Base-by-base conservation (phyloP, 345 rosid genomes). In the Hevea brasiliensis region DNA sequence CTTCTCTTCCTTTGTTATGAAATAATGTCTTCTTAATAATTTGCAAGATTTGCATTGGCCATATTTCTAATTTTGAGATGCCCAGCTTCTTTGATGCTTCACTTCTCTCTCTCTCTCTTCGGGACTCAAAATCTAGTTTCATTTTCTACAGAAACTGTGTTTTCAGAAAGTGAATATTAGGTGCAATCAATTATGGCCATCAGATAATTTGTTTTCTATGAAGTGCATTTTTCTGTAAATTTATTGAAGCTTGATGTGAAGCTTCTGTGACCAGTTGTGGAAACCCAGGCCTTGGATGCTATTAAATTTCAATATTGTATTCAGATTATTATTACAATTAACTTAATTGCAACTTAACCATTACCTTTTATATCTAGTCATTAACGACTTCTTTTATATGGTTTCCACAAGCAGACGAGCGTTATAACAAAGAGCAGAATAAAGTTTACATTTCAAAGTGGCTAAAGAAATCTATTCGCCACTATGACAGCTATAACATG, bases 401-500 rank as follows among this genome's bases (percentile, higher is more conserved):
- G 23, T 56, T 57, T 81, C 61, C 58, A 61, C 61, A 42, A 71
- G 74, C 87, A 95, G 99, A 95, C 85, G 93, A 89, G 82, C 91
- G 98, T 45, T 95, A 82, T 83, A 80, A 65, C 73, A 88, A 92
- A 70, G 90, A 87, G 82, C 80, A 92, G 84, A 92, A 92, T 67
- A 83, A 79, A 73, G 72, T 79, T 51, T 79, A 89, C 76, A 88
- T 92, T 84, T 89, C 99, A 51, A 95, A 92, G 83, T 92, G 99
- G 99, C 88, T 92, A 68, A 92, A 90, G 87, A 90, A 90, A 75
- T 89, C 92, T 57, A 84, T 94, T 68, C 82, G 81, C 71, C 80
- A 79, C 71, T 84, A 86, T 68, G 92, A 85, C 60, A 84, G 73
- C 81, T 94, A 89, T 79, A 87, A 84, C 68, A 45, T 18, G 54